These are phyloP conservation scores for Hyaloperonospora arabidopsidis DNA, from an alignment of 352 stramenopile genomes.

Conservation along the genomic window DNA sequence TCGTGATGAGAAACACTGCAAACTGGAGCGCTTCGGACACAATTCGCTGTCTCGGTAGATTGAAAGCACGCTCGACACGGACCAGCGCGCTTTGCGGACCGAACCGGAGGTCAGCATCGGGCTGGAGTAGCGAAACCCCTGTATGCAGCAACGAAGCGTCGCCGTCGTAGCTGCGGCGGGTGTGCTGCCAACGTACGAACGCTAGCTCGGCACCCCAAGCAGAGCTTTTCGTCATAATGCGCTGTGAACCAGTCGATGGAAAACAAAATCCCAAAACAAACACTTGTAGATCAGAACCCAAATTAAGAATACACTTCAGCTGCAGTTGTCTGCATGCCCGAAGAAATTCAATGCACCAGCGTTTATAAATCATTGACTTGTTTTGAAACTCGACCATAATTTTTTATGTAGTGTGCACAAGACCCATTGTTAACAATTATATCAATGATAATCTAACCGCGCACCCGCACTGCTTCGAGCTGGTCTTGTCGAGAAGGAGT, in stretches of 20 bases:
- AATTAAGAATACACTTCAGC: background rate
- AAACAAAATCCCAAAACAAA: background rate
- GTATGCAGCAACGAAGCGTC: constrained; percentile 38
- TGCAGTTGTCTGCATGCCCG: too few relatives aligned
- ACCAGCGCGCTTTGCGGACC: constrained; percentile 20
- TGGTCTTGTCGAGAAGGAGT: too few relatives aligned
- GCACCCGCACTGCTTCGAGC: too few relatives aligned
- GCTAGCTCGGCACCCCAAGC: constrained; percentile 42
- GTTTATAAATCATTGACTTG: too few relatives aligned
- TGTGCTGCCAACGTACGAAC: constrained; percentile 61
- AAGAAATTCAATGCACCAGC: too few relatives aligned
- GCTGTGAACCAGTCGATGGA: constrained; percentile 14
- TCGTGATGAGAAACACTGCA: constrained; percentile 57
- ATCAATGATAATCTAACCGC: too few relatives aligned
- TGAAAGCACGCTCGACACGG: constrained; percentile 37
- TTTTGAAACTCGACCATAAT: too few relatives aligned
- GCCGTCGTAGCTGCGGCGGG: constrained; percentile 42
- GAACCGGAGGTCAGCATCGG: constrained; percentile 13
- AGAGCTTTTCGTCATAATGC: constrained; percentile 14
- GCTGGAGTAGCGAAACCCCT: constrained; percentile 28
- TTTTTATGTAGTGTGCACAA: too few relatives aligned
- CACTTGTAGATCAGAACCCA: background rate
- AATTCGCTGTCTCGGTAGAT: constrained; percentile 54
- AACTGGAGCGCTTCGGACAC: constrained; percentile 58
- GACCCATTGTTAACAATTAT: too few relatives aligned